Conservation (phyloP, 169 alveolate species). For the Eimeria acervulina region DNA sequence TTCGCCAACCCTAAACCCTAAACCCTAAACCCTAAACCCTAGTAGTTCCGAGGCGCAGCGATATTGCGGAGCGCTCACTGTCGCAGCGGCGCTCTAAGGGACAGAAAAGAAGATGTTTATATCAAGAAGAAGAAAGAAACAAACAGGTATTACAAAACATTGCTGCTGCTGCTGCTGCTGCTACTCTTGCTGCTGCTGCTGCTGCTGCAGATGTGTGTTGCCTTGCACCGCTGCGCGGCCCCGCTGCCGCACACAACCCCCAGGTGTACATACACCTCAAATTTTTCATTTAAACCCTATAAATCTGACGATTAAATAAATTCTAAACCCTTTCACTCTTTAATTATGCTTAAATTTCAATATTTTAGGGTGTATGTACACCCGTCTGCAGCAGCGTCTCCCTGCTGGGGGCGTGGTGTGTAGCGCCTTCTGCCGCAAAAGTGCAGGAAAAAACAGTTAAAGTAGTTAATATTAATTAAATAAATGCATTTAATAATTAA, state of each 20-base stretch:
- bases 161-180: neutral
- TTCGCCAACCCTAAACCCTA: slow-evolving; percentile 25
- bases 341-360: no score
- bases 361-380: no score
- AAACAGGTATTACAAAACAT: neutral
- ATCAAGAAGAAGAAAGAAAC: neutral
- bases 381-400: no score
- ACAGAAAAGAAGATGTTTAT: neutral
- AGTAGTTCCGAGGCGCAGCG: neutral
- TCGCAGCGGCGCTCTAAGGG: neutral
- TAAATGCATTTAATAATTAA: no score
- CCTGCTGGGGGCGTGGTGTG: no score
- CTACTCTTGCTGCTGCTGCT: neutral
- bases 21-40: neutral
- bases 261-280: neutral
- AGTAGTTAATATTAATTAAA: no score
- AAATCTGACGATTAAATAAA: no score
- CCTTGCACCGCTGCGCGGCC: neutral
- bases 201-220: no score
- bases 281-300: no score
- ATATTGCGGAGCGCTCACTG: neutral
- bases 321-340: no score
- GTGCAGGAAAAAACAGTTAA: no score
- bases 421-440: no score
- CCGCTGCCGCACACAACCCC: neutral